Evolutionary conservation across 352 stramenopile genomes (phyloP).

Genomic region (Phytophthora palmivora): DNA sequence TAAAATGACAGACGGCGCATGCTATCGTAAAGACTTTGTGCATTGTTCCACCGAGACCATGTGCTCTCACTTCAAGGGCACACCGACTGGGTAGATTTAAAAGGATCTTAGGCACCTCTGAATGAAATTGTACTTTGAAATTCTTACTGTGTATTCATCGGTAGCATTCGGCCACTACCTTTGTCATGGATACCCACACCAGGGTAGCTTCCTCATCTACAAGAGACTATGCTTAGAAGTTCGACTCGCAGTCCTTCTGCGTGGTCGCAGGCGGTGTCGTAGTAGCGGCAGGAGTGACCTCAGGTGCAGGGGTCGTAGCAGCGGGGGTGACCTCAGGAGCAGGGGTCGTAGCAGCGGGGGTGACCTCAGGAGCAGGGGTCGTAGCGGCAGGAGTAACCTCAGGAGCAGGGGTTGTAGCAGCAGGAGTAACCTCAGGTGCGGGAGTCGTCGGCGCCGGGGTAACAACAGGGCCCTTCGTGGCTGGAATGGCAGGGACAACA

Average conservation of each 20-base stretch:
- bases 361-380: constrained; percentile 10
- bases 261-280: constrained; percentile 21
- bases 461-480: constrained; percentile 19
- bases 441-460: constrained; percentile 13
- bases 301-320: constrained; percentile 17
- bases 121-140: neutral
- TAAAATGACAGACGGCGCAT: constrained; percentile 9
- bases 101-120: too few species aligned
- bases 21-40: constrained; percentile 5
- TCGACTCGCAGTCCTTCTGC: constrained; percentile 36
- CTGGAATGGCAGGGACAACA: constrained; percentile 8
- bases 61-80: neutral
- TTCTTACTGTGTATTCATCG: constrained; percentile 21
- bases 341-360: constrained; percentile 12
- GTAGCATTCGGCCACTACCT: constrained; percentile 9
- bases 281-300: constrained; percentile 14
- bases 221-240: constrained; percentile 28
- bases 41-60: constrained; percentile 4
- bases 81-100: neutral
- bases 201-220: constrained; percentile 11
- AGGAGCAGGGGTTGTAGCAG: constrained; percentile 8
- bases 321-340: constrained; percentile 9
- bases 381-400: constrained; percentile 7
- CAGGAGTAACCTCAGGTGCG: constrained; percentile 6
- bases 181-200: constrained; percentile 12